Conservation (phyloP, 2,329 filamentous ascomycete genomes). For the Xylaria sp. region DNA sequence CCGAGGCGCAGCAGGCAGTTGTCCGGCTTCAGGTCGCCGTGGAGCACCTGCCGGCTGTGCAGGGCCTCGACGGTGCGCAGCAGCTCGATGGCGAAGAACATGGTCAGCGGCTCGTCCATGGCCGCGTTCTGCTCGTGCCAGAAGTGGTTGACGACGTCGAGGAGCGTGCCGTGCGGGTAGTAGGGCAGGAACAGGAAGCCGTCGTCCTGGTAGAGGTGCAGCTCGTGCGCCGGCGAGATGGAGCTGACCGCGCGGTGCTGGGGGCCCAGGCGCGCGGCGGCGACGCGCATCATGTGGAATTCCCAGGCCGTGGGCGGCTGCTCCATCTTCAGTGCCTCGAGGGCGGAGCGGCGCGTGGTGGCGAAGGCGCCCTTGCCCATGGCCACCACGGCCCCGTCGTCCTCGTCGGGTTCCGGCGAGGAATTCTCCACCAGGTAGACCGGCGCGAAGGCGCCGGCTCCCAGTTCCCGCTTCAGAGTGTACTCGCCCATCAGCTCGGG, state of each 20-base stretch:
- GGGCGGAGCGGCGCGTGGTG: conserved; percentile 55
- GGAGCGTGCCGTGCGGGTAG: conserved; percentile 84
- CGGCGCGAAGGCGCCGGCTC: conserved; percentile 90
- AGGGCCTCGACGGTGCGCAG: conserved; percentile 87
- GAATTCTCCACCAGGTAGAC: conserved; percentile 88
- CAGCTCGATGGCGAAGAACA: conserved; percentile 94
- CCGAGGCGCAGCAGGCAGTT: conserved; percentile 91
- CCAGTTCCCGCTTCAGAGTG: conserved; percentile 80
- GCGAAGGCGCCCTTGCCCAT: conserved; percentile 67
- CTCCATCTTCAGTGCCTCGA: conserved; percentile 96
- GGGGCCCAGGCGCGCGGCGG: conserved; percentile 74
- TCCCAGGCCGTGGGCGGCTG: conserved; percentile 88
- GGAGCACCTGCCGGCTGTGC: conserved; percentile 77
- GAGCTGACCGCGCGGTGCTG: conserved; percentile 73
- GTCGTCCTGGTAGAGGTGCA: conserved; percentile 90
- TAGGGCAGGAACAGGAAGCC: conserved; percentile 88
- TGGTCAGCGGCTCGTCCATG: conserved; percentile 88
- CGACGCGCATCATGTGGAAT: conserved; percentile 90
- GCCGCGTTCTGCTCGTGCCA: conserved; percentile 70
- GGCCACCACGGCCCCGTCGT: conserved; percentile 39
- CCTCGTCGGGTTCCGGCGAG: conserved; percentile 48
- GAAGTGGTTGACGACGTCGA: conserved; percentile 92
- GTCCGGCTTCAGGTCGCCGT: conserved; percentile 94
- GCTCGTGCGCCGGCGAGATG: conserved; percentile 81
- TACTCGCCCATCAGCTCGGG: conserved; percentile 68